Percentiles rank a stretch among this genome's conserved stretches.
phyloP scores from a whole-genome alignment of 2,329 filamentous ascomycete species.

The Botrytis paeoniae region DNA sequence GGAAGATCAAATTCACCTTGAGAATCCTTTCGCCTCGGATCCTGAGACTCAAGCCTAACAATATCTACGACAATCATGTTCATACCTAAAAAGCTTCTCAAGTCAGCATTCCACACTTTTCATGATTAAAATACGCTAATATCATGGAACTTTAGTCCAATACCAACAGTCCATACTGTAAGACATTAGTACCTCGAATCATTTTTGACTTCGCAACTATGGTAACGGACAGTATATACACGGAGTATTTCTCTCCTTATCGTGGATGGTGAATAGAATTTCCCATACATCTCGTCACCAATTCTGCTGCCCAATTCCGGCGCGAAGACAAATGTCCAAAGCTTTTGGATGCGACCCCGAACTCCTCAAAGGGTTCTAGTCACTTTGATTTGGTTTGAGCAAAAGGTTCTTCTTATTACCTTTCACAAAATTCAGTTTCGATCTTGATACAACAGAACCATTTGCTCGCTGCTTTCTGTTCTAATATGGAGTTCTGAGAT shows the following conservation, averaged over 20 bases:
- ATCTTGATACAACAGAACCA: no score
- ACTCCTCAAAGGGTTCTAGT: no score
- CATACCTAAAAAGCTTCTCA: neutral
- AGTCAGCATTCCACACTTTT: neutral
- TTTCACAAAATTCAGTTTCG: no score
- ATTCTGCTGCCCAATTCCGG: neutral
- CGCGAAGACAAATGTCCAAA: no score
- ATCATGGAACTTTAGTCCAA: neutral
- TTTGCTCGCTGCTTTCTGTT: no score
- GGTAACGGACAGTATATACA: neutral
- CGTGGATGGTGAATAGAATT: neutral
- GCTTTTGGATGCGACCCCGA: no score
- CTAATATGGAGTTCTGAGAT: no score
- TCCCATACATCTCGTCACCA: neutral
- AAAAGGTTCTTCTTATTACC: no score
- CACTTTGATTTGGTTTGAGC: no score
- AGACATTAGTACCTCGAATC: no score
- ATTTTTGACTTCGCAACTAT: neutral
- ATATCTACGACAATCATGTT: neutral
- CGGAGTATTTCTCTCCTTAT: neutral
- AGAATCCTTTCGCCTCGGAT: neutral
- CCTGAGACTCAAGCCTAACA: neutral
- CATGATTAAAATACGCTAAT: neutral
- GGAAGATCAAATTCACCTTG: accelerated
- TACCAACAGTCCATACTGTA: neutral